Base-by-base conservation (phyloP, 371 early-diverging fungal species). In the Mucor ambiguus region DNA sequence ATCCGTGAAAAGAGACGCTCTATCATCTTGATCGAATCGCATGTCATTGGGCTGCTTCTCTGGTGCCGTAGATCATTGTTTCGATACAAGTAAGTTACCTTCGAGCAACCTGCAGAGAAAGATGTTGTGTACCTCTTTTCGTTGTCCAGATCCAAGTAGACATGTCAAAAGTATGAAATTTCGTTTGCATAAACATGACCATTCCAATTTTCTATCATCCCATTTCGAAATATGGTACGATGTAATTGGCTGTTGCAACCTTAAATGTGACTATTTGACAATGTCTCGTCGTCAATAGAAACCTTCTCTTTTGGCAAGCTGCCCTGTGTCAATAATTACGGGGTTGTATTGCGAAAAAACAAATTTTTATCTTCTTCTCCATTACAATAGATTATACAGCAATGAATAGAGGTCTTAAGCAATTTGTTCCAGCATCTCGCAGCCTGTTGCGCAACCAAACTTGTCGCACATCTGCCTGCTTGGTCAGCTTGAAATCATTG, bases 331-430 rank as follows among this genome's bases (percentile, higher is more conserved):
- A 30, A 30, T 32, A 33, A 33, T 33, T 32, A 32, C 56, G 33
- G 56, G 56, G 56, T 56, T 52, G 52, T 52, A 22, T 52, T 52
- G 28, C 56, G 20, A 56, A 32, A 56, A 29, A 56, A 30, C n/a
- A 56, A 56, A 56, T 56, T 56, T 56, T 56, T 56, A 56, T 56
- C 54, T 29, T 54, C 7, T 54, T 54, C 18, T 54, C 54, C 29
- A 29, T 26, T 54, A 28, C 24, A 26, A 14, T 52, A 24, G 4
- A 52, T 29, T 32, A 33, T 30, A 56, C 20, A 56, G 26, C 52
- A 52, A 66, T 66, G 67, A 66, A 66, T 35, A 60, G 67, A 66
- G 43, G 55, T 5, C 20, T 67, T 18, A 67, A 61, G 54, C 67
- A 61, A 20, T 32, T 67, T 6, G 14, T 44, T 20, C 67, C 67